These are phyloP conservation scores for Hypoxylon sp. DNA, from an alignment of 2,329 filamentous ascomycete genomes.

Conservation along the genomic window DNA sequence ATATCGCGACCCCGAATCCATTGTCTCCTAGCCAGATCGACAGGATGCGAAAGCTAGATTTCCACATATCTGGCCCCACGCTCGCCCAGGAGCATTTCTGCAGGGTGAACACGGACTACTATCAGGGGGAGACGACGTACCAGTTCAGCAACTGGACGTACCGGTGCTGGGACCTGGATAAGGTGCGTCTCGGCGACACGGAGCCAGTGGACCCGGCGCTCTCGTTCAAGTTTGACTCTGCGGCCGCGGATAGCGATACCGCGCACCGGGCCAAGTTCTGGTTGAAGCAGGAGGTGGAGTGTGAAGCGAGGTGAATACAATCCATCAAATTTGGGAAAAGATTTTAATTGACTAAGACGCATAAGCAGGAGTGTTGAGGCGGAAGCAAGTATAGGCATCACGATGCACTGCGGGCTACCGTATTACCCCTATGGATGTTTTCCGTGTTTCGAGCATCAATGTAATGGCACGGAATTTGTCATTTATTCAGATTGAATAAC, in stretches of 20 bases:
- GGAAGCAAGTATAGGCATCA: background rate
- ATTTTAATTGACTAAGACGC: background rate
- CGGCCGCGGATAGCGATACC: background rate
- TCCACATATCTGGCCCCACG: background rate
- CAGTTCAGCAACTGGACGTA: background rate
- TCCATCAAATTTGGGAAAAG: background rate
- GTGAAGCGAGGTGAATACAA: background rate
- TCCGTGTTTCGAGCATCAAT: background rate
- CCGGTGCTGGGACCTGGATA: background rate
- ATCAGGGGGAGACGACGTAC: background rate
- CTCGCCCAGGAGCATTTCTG: background rate
- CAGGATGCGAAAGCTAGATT: background rate
- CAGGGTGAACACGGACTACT: background rate
- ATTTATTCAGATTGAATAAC: background rate
- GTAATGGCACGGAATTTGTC: background rate
- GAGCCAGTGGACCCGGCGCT: background rate
- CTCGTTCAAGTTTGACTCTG: background rate
- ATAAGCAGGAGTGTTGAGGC: background rate
- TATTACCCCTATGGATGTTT: background rate
- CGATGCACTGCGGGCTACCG: background rate
- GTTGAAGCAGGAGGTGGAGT: background rate
- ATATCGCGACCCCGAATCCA: background rate
- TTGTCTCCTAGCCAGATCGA: background rate
- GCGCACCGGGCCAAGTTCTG: background rate
- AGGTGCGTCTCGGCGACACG: background rate